Conservation (phyloP, 192 early-diverging fungal species). For the Entomortierella chlamydospora region DNA sequence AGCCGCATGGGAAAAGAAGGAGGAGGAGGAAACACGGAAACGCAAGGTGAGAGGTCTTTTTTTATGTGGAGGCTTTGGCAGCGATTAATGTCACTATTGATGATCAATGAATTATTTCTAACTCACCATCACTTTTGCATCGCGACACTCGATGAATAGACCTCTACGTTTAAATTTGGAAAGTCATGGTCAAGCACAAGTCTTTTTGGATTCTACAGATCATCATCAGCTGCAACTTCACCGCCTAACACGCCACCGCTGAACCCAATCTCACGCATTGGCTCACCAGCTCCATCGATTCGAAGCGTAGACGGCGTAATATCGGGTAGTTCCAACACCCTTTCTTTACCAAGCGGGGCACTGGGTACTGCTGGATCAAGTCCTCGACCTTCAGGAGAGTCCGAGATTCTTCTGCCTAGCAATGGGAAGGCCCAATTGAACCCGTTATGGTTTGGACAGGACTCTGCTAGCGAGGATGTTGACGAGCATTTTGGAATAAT, state of each 20-base stretch:
- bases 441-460: slow-evolving; percentile 45
- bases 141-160: no score
- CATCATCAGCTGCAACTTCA: slow-evolving; percentile 21
- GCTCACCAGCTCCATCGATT: slow-evolving; percentile 46
- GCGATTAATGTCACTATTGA: no score
- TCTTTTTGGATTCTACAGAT: slow-evolving; percentile 49
- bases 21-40: slow-evolving; percentile 46
- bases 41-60: slow-evolving; percentile 5
- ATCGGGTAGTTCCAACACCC: neutral
- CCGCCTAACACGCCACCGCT: slow-evolving; percentile 46
- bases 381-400: slow-evolving; percentile 38
- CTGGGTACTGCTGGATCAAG: slow-evolving; percentile 21
- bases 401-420: slow-evolving; percentile 11
- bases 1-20: slow-evolving; percentile 17
- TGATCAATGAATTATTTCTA: no score
- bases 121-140: no score
- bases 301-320: slow-evolving; percentile 37
- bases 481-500: slow-evolving; percentile 38
- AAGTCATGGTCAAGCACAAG: slow-evolving; percentile 52
- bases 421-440: slow-evolving; percentile 40
- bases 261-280: slow-evolving; percentile 28
- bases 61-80: no score
- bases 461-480: slow-evolving; percentile 28
- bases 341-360: neutral
- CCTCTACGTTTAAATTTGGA: slow-evolving; percentile 49